Base-by-base conservation (phyloP, 2,329 filamentous ascomycete genomes). In the Clonostachys byssicola region DNA sequence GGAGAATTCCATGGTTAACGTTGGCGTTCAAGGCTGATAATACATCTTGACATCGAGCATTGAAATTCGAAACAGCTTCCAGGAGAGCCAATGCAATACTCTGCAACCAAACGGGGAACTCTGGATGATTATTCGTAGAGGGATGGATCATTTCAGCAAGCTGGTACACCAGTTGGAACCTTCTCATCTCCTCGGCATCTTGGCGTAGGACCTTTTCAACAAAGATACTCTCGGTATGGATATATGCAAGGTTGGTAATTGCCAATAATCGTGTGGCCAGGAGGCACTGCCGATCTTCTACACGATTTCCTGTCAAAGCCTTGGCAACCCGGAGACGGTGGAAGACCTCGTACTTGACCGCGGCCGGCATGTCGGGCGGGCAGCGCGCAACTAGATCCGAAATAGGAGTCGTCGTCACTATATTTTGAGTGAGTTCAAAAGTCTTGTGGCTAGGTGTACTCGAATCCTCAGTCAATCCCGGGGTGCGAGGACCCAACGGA, bases 1-100 rank as follows among this genome's bases (percentile, higher is more conserved):
- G 86, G 41, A 99, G 77, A 33, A 97, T 87, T 13, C 94, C 95
- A 58, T 99, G 95, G 58, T 95, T 97, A 36, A 97, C 92, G 56
- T 92, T 96, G 46, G 95, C 89, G 59, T 91, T 95, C 40, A 99
- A 73, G n/a, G 94, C 91, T 40, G 89, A 85, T 52, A 91, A 85
- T 20, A 99, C 86, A 62, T 99, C 94, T 34, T 83, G 73, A 33
- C 86, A 81, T 60, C 90, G 92, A 48, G 78, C 72, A 57, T 88
- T 86, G 61, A 89, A 89, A 60, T 83, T 87, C 7, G 89, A 83
- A 48, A 99, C 76, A n/a, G 89, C 88, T 62, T 96, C 91, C 44
- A 99, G 74, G 1, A 92, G 80, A 45, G 83, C 80, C 45, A 99
- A 74, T 8, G 90, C 88, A 50, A 92, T 83, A 3, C 89, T 89